phyloP scores from a whole-genome alignment of 2,329 filamentous ascomycete genomes.

The Rutstroemia sydowiana region DNA sequence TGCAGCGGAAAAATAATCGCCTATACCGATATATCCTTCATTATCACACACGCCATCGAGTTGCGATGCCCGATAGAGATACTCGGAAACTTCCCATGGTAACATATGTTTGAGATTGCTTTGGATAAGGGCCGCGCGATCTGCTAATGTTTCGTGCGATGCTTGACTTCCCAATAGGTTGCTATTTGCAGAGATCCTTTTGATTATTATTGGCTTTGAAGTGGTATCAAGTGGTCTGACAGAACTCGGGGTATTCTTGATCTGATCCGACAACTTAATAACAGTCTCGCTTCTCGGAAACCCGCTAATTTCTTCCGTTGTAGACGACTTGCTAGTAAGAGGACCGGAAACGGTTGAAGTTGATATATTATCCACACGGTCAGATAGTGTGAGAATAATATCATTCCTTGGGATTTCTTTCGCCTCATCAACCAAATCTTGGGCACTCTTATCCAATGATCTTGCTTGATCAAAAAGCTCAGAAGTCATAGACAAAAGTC shows the following conservation, averaged over 20 bases:
- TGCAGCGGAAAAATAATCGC: not conserved
- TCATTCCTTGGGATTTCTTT: not conserved
- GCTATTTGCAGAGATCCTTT: too few species aligned
- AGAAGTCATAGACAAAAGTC: not conserved
- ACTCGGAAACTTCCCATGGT: constrained; percentile 5
- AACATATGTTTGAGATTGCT: not conserved
- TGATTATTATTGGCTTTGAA: too few species aligned
- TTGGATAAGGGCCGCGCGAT: constrained; percentile 1
- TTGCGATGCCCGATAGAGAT: constrained; percentile 3
- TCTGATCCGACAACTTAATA: not conserved
- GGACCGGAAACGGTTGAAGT: too few species aligned
- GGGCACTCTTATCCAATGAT: not conserved
- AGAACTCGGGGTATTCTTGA: not conserved
- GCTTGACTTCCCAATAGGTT: too few species aligned
- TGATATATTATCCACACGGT: not conserved
- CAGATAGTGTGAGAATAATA: not conserved
- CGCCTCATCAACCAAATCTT: not conserved
- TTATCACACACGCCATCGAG: not conserved
- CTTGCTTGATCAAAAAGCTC: not conserved
- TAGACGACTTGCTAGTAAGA: too few species aligned
- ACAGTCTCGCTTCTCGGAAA: not conserved
- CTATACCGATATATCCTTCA: not conserved
- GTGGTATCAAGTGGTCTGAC: not conserved
- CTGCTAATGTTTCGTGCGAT: too few species aligned
- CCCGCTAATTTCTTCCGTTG: not conserved